phyloP scores from a whole-genome alignment of 1,284 basidiomycete genomes.

The Cryptococcus jaspeensis region DNA sequence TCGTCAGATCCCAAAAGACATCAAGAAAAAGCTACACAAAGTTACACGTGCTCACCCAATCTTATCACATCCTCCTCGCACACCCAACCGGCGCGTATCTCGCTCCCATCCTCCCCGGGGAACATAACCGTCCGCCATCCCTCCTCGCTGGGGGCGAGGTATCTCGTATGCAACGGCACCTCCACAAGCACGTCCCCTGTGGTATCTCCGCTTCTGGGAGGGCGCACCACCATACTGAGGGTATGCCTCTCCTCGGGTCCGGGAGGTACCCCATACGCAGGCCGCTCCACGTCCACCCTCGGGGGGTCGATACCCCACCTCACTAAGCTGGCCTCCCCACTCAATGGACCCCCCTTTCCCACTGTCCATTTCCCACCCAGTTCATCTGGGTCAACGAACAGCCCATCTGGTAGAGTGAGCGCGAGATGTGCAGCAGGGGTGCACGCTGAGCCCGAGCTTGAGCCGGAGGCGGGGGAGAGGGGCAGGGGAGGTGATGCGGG shows the following conservation, averaged over 20 bases:
- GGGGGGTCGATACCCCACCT: neutral
- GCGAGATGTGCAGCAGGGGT: constrained; percentile 12
- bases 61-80: constrained; percentile 4
- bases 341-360: neutral
- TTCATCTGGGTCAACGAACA: constrained; percentile 26
- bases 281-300: constrained; percentile 12
- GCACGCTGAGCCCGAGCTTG: neutral
- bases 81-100: constrained; percentile 16
- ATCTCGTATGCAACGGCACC: constrained; percentile 43
- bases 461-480: constrained; percentile 5
- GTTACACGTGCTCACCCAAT: no score
- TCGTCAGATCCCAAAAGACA: neutral
- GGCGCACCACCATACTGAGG: neutral
- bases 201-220: neutral
- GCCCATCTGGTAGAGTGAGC: constrained; percentile 33
- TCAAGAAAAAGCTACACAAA: no score
- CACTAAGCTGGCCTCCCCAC: neutral
- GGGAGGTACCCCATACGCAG: neutral
- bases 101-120: constrained; percentile 4
- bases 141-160: constrained; percentile 24
- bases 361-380: constrained; percentile 6
- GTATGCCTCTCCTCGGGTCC: neutral
- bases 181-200: constrained; percentile 10
- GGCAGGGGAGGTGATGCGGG: constrained; percentile 4
- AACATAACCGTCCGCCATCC: constrained; percentile 15